Evolutionary conservation across 2,329 filamentous ascomycete genomes (phyloP), one percentile per base, ranked within the genome.

Genomic region (Escovopsis sp.): DNA sequence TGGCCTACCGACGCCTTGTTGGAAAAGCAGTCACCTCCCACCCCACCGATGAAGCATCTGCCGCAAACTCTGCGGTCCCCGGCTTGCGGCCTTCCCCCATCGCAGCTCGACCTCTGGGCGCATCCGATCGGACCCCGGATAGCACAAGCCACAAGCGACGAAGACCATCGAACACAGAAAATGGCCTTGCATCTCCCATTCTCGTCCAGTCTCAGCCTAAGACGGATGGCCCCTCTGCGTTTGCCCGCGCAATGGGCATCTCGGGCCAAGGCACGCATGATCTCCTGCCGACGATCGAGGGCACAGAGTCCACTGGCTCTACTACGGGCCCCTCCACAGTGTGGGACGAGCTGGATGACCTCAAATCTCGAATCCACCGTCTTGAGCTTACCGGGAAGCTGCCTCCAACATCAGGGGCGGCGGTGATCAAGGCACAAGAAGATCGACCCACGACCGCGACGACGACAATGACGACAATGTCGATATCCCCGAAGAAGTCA

Each of bases 341-440:
- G 3, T 98, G 91, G 91, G 91, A 96, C 57, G 91, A 98, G 60
- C 65, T 98, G 25, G 91, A 96, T 52, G 91, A 96, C 49, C 66
- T 98, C 37, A 96, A 96, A 59, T 91, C 85, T 34, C 78, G 91
- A 27, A 94, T 98, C 51, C 80, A 85, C 51, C 84, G 86, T 45
- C 72, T 98, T 9, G 91, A 96, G 59, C 63, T 93, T 50, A 93
- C 85, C 2, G 88, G 88, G 44, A 94, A 93, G 60, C 66, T 91
- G 30, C 87, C 88, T 0, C 67, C 84, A 1, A 87, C 84, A 2
- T 89, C 87, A 3, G 83, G 80, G 31, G 84, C 84, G 2, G 83
- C 84, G 2, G 81, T 88, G 55, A 81, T 81, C 5, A 74, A 78
- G 48, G 71, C 76, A 9, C 80, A 80, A 1, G 80, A 81, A 31